Conservation (phyloP, 164 flowering plant species). For the Brasenia schreberi region DNA sequence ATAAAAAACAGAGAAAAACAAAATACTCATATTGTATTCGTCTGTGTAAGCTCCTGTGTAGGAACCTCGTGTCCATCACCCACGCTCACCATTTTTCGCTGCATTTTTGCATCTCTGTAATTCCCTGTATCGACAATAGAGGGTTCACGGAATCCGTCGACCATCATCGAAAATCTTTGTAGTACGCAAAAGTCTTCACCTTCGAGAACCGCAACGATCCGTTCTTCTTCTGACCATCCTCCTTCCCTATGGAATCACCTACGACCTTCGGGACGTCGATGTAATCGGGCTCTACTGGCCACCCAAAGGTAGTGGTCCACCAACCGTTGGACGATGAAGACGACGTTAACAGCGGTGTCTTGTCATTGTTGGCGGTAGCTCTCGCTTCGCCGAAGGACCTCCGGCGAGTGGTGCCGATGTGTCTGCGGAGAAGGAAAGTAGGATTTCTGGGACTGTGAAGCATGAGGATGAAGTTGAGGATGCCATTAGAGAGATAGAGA, state of each 20-base stretch:
- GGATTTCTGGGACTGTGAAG: background rate
- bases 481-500: background rate
- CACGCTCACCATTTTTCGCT: too few species aligned
- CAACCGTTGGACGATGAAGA: constrained; percentile 21
- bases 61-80: too few species aligned
- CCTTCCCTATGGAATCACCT: background rate
- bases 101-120: too few species aligned
- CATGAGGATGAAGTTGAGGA: background rate
- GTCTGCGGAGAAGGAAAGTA: background rate
- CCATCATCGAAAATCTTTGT: too few species aligned
- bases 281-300: constrained; percentile 66
- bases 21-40: too few species aligned
- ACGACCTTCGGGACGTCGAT: constrained; percentile 15
- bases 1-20: too few species aligned
- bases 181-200: too few species aligned
- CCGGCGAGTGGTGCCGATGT: background rate
- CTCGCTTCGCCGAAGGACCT: background rate
- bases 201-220: constrained; percentile 9
- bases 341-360: background rate
- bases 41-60: too few species aligned
- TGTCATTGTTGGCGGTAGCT: background rate
- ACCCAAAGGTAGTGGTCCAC: constrained; percentile 71
- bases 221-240: background rate
- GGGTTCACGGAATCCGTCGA: too few species aligned
- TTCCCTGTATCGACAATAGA: too few species aligned